phyloP scores from a whole-genome alignment of 306 rosid species.

The Citrullus amarus region DNA sequence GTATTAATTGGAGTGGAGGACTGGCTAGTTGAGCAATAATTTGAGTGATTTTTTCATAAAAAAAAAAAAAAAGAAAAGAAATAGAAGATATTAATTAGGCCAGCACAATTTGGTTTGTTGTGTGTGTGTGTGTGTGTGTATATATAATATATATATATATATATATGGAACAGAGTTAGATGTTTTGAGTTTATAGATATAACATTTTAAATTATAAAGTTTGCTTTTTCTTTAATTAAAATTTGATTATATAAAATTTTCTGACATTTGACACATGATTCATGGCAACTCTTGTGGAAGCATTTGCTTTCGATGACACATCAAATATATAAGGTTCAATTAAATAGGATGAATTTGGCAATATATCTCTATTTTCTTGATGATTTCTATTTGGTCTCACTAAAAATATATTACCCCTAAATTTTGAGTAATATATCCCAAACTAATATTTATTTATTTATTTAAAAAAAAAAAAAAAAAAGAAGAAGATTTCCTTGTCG shows the following conservation, averaged over 20 bases:
- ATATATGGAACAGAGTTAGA: no score
- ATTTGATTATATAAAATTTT: no score
- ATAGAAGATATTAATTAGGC: not conserved
- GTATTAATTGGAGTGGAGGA: not conserved
- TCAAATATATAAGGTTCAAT: not conserved
- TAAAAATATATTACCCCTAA: not conserved
- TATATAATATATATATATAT: no score
- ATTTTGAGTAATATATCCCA: no score
- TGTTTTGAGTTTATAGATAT: no score
- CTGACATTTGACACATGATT: not conserved
- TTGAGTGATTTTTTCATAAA: not conserved
- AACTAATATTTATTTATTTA: no score
- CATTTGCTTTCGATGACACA: no score
- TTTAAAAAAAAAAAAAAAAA: not conserved
- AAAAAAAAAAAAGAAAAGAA: not conserved
- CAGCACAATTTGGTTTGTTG: not conserved
- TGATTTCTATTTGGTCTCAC: not conserved
- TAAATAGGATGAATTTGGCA: not conserved
- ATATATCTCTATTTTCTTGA: not conserved
- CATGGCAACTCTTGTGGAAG: no score
- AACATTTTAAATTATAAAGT: not conserved
- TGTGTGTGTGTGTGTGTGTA: no score
- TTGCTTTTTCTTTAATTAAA: no score
- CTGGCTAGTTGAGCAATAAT: not conserved
- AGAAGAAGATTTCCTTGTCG: not conserved